A percentile compares a stretch with the other conserved stretches of the same genome.
These are phyloP conservation scores for Nemania sp. DNA, from an alignment of 2,329 filamentous ascomycete genomes.

Conservation along the genomic window DNA sequence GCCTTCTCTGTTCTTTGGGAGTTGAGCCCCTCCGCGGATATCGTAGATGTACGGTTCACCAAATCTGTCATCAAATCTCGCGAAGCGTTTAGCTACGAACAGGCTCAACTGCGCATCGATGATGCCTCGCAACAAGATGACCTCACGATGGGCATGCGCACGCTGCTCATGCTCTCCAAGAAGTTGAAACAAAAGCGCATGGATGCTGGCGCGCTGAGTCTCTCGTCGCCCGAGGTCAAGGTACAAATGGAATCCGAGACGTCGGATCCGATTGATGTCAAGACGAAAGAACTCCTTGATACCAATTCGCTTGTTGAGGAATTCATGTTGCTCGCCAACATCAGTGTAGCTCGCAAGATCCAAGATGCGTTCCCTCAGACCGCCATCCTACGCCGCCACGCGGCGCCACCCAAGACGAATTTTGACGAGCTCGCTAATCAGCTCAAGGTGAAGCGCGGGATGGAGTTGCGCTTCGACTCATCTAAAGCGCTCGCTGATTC, in stretches of 20 bases:
- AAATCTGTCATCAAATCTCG: conserved; percentile 97
- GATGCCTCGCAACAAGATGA: conserved; percentile 86
- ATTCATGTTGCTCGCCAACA: conserved; percentile 99
- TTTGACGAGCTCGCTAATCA: conserved; percentile 94
- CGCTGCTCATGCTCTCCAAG: conserved; percentile 84
- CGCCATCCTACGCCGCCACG: conserved; percentile 89
- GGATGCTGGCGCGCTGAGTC: conserved; percentile 90
- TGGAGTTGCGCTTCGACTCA: conserved; percentile 81
- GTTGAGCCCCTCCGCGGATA: conserved; percentile 79
- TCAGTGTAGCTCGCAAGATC: conserved; percentile 87
- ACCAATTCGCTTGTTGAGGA: conserved; percentile 98
- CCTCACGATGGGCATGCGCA: conserved; percentile 86
- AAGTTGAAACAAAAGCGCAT: conserved; percentile 94
- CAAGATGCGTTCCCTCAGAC: conserved; percentile 93
- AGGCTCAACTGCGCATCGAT: conserved; percentile 92
- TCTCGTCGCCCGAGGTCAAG: conserved; percentile 97
- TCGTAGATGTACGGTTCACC: conserved; percentile 84
- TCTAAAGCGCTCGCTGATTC: conserved; percentile 94
- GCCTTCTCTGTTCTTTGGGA: conserved; percentile 90
- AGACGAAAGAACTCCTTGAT: conserved; percentile 90
- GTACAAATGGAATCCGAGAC: conserved; percentile 95
- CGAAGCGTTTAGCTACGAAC: conserved; percentile 97
- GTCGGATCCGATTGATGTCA: conserved; percentile 92
- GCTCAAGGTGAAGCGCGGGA: conserved; percentile 80
- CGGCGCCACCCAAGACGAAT: conserved; percentile 88